These are phyloP conservation scores for Neofusicoccum sp. DNA, from an alignment of 2,329 filamentous ascomycete species.

Conservation along the genomic window DNA sequence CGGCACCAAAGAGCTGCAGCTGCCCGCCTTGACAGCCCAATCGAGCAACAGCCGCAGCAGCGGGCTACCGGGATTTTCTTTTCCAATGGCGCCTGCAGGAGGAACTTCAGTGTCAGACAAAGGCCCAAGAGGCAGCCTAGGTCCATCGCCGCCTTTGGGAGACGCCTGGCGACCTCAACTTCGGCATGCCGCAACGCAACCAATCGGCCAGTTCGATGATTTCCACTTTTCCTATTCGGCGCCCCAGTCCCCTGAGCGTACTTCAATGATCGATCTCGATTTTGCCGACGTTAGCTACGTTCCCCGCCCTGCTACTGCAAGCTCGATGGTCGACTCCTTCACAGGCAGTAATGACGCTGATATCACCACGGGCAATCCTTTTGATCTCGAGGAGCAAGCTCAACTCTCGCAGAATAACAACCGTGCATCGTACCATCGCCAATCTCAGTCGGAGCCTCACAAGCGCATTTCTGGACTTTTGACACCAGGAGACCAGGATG, in stretches of 20 bases:
- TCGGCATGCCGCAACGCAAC: slow-evolving; percentile 43
- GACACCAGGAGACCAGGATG: slow-evolving; percentile 35
- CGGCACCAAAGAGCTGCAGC: slow-evolving; percentile 33
- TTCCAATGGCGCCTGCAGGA: neutral
- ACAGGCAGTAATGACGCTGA: slow-evolving; percentile 34
- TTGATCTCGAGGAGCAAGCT: slow-evolving; percentile 49
- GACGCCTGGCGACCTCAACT: slow-evolving; percentile 40
- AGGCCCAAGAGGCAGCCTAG: slow-evolving; percentile 22
- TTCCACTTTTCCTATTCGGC: slow-evolving; percentile 36
- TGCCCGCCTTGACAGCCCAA: slow-evolving; percentile 24
- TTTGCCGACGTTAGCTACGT: slow-evolving; percentile 39
- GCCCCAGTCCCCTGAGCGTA: slow-evolving; percentile 34
- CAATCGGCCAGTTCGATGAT: slow-evolving; percentile 38
- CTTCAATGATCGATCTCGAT: slow-evolving; percentile 48
- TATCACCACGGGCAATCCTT: slow-evolving; percentile 39
- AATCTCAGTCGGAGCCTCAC: slow-evolving; percentile 39
- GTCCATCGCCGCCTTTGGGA: slow-evolving; percentile 31
- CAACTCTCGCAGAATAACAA: slow-evolving; percentile 38
- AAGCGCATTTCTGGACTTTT: slow-evolving; percentile 29
- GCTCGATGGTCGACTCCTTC: slow-evolving; percentile 28
- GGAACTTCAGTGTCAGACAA: slow-evolving; percentile 17
- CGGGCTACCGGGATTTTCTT: slow-evolving; percentile 11
- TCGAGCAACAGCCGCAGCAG: neutral
- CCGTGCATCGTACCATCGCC: slow-evolving; percentile 38
- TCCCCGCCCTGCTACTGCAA: slow-evolving; percentile 43